Evolutionary conservation across 768 basidiomycete species (phyloP), one percentile per base, ranked within the genome.

Genomic region (Boletus tylopilopsis): DNA sequence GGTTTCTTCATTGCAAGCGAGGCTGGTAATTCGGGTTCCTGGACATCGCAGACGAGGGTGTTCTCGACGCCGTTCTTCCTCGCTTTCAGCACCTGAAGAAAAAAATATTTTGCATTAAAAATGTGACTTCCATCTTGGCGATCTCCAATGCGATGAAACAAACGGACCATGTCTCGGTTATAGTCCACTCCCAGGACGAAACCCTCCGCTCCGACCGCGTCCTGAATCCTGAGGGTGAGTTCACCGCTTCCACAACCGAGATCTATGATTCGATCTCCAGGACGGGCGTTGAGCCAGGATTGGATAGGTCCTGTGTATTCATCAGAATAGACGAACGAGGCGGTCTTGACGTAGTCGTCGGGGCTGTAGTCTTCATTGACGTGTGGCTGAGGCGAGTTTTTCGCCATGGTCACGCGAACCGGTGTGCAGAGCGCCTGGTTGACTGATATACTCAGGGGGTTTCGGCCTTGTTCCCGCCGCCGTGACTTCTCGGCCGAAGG

Each of bases 171-270:
- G 56, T 77, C 80, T 53, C 79, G 71, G 58, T 81, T 90, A 25
- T 72, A 69, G 64, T 94, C 92, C 11, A 84, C 71, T 0, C 87
- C 91, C 11, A 87, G 74, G 3, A 89, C 78, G 16, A 74, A 37
- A 0, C 89, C 85, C 7, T 70, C 74, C 37, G 55, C 35, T 21
- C 55, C 72, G 6, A 93, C 86, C 15, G 74, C 57, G 12, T 74
- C 62, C 40, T 77, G 72, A 25, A 94, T 72, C 47, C 76, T 68
- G 41, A 77, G 54, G 0, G 87, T 89, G 13, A 93, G 69, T 55
- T 93, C 85, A 0, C 90, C 91, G 38, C 83, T 90, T 16, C 92
- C 90, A 60, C 90, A 93, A 3, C 91, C 90, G 37, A 90, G 67
- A 58, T 90, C 89, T 50, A 87, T 70, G 38, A 92, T 83, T 42